These are phyloP conservation scores for Annulohypoxylon moriforme DNA, from an alignment of 495 filamentous ascomycete species.

Conservation along the genomic window DNA sequence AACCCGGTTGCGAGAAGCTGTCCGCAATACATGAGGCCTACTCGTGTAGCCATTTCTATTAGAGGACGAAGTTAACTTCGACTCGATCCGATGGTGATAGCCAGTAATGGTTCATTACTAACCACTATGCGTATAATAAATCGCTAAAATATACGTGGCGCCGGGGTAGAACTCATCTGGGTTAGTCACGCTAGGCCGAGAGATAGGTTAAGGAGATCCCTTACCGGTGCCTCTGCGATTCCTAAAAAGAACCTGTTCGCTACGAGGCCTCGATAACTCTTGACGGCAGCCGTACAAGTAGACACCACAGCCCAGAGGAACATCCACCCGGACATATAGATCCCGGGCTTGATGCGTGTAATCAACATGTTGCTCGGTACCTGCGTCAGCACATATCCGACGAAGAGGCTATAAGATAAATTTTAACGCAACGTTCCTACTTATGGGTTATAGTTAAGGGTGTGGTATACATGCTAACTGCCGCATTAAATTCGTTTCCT, in stretches of 20 bases:
- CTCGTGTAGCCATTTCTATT: conserved; percentile 43
- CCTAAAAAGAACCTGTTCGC: conserved; percentile 43
- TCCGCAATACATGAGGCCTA: conserved; percentile 41
- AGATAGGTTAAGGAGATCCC: background rate
- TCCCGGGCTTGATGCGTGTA: conserved; percentile 51
- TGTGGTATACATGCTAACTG: conserved; percentile 54
- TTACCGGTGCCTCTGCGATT: conserved; percentile 44
- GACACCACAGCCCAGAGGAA: conserved; percentile 63
- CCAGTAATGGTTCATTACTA: background rate
- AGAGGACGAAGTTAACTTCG: background rate
- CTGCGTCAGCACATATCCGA: conserved; percentile 59
- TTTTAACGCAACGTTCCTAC: background rate
- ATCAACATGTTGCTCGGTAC: conserved; percentile 57
- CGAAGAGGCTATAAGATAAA: conserved; percentile 49
- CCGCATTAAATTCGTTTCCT: conserved; percentile 61
- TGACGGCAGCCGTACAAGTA: conserved; percentile 55
- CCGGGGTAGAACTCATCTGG: conserved; percentile 60
- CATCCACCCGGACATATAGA: conserved; percentile 49
- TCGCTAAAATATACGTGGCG: conserved; percentile 58
- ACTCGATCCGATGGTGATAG: background rate
- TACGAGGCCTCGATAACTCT: conserved; percentile 48
- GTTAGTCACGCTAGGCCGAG: background rate
- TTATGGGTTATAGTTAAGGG: background rate
- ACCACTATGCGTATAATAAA: conserved; percentile 63
- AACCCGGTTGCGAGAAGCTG: conserved; percentile 40